Evolutionary conservation across 768 basidiomycete species (phyloP), one percentile per base, ranked within the genome.

Genomic region (Hydnum rufescens): DNA sequence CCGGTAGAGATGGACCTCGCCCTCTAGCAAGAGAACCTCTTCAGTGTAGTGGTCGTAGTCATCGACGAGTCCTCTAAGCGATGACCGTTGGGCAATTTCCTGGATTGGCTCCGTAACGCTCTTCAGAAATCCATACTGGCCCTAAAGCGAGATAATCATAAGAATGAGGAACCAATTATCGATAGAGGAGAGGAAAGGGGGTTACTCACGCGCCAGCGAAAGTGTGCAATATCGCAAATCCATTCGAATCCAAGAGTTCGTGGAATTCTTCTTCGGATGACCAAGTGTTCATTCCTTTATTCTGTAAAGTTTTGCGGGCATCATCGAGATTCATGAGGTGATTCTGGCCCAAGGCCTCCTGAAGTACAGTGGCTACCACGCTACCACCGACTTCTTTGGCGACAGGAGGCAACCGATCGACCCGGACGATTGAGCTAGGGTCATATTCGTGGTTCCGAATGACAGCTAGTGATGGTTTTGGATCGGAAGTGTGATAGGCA

Each of bases 101-200:
- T 56, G 62, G 51, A 67, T 59, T 4, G 70, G 67, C 32, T 60
- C 59, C 6, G 68, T 66, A 31, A 71, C 68, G 19, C 67, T 65
- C 58, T 71, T 70, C 23, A 68, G 64, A 57, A 67, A 22, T 71
- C 70, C 68, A 70, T 67, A 18, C 68, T 64, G n/a, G 65, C 60
- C 31, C 70, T 71, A 51, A 16, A 36, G 4, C 5, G 4, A 51
- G 18, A 54, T 5, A 3, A 18, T 3, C 4, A 22, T 1, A n/a
- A 22, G 18, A 42, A 25, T 49, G 25, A 52, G 5, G 31, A 49
- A 22, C 19, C 5, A 8, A 16, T 8, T 28, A 22, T 19, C 23
- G 31, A 36, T 3, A 29, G 3, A 42, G n/a, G 31, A 53, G 42
- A 57, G 43, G 19, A 57, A 42, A 5, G 4, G 30, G 49, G 34